Percentiles rank a stretch among this genome's conserved stretches.
phyloP scores from a whole-genome alignment of 2,329 filamentous ascomycete genomes.

The Nemania bipapillata region DNA sequence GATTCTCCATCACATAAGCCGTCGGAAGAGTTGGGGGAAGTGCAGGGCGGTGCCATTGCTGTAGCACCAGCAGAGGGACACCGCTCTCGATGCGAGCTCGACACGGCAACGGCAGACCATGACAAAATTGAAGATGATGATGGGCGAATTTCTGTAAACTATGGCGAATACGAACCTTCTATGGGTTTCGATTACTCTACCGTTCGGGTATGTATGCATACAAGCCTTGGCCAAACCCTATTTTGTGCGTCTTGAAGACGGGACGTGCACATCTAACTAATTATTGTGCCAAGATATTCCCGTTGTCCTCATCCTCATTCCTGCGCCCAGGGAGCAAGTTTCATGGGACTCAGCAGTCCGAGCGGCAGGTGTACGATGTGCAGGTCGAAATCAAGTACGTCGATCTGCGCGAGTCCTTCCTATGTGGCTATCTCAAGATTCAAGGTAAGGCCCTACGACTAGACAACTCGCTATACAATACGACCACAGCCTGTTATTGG shows the following conservation, averaged over 20 bases:
- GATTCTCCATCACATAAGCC: conserved; percentile 44
- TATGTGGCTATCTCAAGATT: conserved; percentile 94
- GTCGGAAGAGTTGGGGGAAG: conserved; percentile 36
- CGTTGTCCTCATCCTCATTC: conserved; percentile 84
- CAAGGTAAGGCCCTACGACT: conserved; percentile 72
- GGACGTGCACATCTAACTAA: conserved; percentile 26
- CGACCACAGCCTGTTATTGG: not conserved
- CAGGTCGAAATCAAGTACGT: conserved; percentile 98
- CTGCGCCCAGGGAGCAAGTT: conserved; percentile 89
- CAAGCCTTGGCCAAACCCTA: conserved; percentile 3
- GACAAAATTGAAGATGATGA: conserved; percentile 42
- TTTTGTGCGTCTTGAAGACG: not conserved
- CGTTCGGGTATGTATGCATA: conserved; percentile 60
- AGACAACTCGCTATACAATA: conserved; percentile 6
- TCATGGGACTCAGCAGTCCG: conserved; percentile 89
- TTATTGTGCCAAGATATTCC: conserved; percentile 67
- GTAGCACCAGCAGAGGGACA: conserved; percentile 26
- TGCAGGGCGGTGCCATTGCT: conserved; percentile 29
- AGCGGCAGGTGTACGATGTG: conserved; percentile 92
- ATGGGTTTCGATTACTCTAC: conserved; percentile 66
- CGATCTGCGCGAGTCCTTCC: conserved; percentile 90
- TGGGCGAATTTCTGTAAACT: conserved; percentile 30
- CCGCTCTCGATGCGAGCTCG: conserved; percentile 38
- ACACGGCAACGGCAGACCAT: conserved; percentile 36
- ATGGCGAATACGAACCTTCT: conserved; percentile 51